Evolutionary conservation across 495 filamentous ascomycete species (phyloP).

Genomic region (Neurospora tetraspora): DNA sequence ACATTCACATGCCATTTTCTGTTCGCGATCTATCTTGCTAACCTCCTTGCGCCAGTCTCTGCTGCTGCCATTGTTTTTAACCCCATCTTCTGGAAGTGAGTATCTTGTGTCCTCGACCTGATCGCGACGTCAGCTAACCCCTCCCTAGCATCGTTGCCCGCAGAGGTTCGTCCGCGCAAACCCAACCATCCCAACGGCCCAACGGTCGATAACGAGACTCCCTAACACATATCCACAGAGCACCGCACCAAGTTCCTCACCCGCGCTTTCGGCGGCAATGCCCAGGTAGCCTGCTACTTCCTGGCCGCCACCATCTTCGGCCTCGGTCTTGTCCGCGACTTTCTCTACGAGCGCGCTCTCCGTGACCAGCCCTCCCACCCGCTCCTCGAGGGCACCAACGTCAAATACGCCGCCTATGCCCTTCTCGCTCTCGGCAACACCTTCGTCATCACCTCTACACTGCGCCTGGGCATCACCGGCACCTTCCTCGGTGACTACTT

Average conservation of each 20-base stretch:
- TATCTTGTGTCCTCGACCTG: background rate
- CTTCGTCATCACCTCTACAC: slow-evolving; percentile 81
- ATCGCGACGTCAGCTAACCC: background rate
- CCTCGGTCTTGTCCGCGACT: slow-evolving; percentile 80
- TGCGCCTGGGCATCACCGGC: slow-evolving; percentile 86
- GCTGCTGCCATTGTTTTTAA: slow-evolving; percentile 62
- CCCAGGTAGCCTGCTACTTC: slow-evolving; percentile 77
- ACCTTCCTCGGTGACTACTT: slow-evolving; percentile 98
- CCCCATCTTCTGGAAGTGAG: slow-evolving; percentile 74
- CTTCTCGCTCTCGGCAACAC: slow-evolving; percentile 70
- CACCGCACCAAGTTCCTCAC: slow-evolving; percentile 86
- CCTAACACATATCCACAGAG: slow-evolving; percentile 42
- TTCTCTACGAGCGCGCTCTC: slow-evolving; percentile 61
- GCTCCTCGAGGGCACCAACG: slow-evolving; percentile 40
- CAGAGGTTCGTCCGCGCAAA: slow-evolving; percentile 42
- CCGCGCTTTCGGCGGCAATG: slow-evolving; percentile 71
- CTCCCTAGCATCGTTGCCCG: slow-evolving; percentile 49
- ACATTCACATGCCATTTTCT: slow-evolving; percentile 2
- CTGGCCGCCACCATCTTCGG: slow-evolving; percentile 84
- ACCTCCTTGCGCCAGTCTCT: slow-evolving; percentile 43
- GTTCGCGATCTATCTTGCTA: slow-evolving; percentile 1
- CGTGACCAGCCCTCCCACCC: slow-evolving; percentile 69
- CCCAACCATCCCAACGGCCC: background rate
- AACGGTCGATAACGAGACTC: background rate
- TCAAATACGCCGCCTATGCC: slow-evolving; percentile 50